Evolutionary conservation across 2,329 filamentous ascomycete genomes (phyloP), one percentile per base, ranked within the genome.

Genomic region (Juglanconis oblonga): DNA sequence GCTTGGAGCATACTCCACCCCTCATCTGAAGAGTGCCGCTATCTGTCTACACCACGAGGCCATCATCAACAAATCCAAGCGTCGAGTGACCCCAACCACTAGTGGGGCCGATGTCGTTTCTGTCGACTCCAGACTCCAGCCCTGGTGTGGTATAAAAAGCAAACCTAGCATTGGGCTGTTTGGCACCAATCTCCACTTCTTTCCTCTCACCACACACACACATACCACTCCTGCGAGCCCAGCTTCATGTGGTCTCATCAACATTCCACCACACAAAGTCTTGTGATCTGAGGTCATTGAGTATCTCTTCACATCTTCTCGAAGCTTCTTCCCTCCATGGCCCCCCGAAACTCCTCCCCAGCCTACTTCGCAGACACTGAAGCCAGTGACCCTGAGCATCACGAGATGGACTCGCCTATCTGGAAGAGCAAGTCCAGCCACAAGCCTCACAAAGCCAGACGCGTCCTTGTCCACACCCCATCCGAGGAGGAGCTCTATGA

Each of bases 401-500:
- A 31, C 40, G 48, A 55, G 40, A 51, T 47, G 53, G 40, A 45
- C 11, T 29, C 35, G 14, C 29, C 40, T 17, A 10, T 17, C 24
- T 14, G 17, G 2, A 50, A 36, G 11, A 38, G 51, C 40, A 47
- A 52, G 31, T 52, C 54, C 13, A n/a, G 47, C 31, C 24, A 32
- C 9, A 56, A 56, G 52, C 17, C 50, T 1, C 44, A 33, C 7
- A 61, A 33, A 29, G 35, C 44, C 33, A 55, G 50, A 10, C 61
- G 44, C 14, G 58, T 55, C 51, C 47, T 45, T 13, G 35, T 62
- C 29, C 54, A 51, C 29, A 57, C 45, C 5, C 57, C 57, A 8
- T 61, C 57, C 4, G 57, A 62, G 54, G 57, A 62, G 33, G 58
- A 49, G 14, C 17, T 53, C n/a, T 44, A 38, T 13, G 36, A 54